Percentiles rank a stretch among this genome's conserved stretches.
Evolutionary conservation across 768 basidiomycete genomes (phyloP).

Genomic region (Harrya chromipes): DNA sequence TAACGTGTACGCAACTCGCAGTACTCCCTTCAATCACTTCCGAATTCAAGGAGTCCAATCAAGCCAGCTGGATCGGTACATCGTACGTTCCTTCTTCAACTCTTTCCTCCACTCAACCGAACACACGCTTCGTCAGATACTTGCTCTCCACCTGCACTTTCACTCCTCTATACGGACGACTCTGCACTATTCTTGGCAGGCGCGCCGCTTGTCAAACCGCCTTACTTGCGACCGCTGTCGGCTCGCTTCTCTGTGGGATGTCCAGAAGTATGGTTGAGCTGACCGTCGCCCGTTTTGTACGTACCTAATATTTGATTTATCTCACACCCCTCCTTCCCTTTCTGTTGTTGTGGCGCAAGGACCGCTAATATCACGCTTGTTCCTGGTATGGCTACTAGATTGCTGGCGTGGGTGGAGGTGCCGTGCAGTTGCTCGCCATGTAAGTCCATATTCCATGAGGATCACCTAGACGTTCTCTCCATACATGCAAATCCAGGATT

Average conservation of each 20-base stretch:
- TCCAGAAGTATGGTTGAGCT: conserved; percentile 66
- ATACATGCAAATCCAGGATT: conserved; percentile 11
- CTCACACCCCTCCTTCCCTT: too few species aligned
- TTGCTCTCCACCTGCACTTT: conserved; percentile 76
- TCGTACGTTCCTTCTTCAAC: conserved; percentile 11
- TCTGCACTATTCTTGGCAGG: conserved; percentile 71
- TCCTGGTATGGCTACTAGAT: conserved; percentile 4
- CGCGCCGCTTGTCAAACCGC: conserved; percentile 65
- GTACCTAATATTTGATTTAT: conserved; percentile 24
- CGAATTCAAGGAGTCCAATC: conserved; percentile 25
- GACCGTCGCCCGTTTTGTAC: conserved; percentile 66
- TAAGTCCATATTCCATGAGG: neutral
- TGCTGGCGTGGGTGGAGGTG: conserved; percentile 22
- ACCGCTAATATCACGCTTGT: neutral
- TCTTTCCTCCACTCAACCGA: neutral
- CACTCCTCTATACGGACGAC: conserved; percentile 74
- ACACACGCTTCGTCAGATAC: conserved; percentile 33
- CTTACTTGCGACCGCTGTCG: conserved; percentile 53
- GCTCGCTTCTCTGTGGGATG: conserved; percentile 63
- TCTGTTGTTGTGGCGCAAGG: neutral
- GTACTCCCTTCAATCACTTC: conserved; percentile 20
- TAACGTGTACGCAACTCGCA: conserved; percentile 1
- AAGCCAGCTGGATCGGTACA: conserved; percentile 29
- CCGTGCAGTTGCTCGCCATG: conserved; percentile 21
- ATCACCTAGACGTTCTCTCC: neutral